A percentile compares a stretch with the other conserved stretches of the same genome.
Evolutionary conservation across 345 rosid genomes (phyloP).

Genomic region (Eucalyptus curtisii): DNA sequence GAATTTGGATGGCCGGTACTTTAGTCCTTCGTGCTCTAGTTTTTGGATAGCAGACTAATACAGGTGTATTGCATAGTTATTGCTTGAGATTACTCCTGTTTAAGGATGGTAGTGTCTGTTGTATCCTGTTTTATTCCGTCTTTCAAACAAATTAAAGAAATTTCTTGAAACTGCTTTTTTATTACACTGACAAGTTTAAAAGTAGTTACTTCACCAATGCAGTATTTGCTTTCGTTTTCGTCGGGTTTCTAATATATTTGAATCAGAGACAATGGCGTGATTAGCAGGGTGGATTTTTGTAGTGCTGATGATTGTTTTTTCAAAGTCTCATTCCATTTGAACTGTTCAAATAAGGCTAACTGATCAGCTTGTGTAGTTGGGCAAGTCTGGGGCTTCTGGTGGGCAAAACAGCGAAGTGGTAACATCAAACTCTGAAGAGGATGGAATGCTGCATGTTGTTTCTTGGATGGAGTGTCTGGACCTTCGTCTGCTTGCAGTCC

Average conservation of each 20-base stretch:
- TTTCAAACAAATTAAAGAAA: not conserved
- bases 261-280: not conserved
- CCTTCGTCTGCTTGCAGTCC: constrained; percentile 27
- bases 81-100: not conserved
- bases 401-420: not conserved
- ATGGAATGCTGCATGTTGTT: constrained; percentile 22
- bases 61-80: not conserved
- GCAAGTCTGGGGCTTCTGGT: not conserved
- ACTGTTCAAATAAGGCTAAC: not conserved
- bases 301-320: not conserved
- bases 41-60: not conserved
- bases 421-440: not conserved
- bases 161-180: not conserved
- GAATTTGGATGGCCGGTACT: not conserved
- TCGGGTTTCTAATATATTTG: not conserved
- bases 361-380: not conserved
- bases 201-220: not conserved
- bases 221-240: not conserved
- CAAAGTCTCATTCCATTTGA: not conserved
- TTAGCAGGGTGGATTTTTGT: not conserved
- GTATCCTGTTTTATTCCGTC: not conserved
- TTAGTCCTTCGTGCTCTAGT: not conserved
- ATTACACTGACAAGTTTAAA: not conserved
- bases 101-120: not conserved
- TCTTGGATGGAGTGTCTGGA: constrained; percentile 39